Percentiles rank a stretch among this genome's conserved stretches.
Conservation (phyloP, 176 grass and related monocot genomes). For the Phragmites australis region DNA sequence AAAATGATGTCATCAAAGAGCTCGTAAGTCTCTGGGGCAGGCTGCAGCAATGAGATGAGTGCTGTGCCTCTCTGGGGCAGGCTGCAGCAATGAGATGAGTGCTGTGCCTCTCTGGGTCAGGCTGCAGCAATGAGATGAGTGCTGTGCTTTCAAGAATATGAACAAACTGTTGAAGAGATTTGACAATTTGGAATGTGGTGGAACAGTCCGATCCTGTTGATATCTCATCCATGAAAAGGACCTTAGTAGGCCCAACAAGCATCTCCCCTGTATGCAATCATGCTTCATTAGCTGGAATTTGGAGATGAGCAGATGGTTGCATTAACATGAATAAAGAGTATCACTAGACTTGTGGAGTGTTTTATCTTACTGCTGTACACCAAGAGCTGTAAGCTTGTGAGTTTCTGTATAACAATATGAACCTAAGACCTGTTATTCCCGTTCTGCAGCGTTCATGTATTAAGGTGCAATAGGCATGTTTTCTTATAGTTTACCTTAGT, state of each 20-base stretch:
- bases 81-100: no score
- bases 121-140: conserved; percentile 47
- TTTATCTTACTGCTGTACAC: no score
- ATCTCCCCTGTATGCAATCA: conserved; percentile 44
- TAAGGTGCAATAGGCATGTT: neutral
- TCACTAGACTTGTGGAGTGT: neutral
- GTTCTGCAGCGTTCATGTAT: neutral
- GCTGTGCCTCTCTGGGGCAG: no score
- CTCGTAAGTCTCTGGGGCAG: conserved; percentile 52
- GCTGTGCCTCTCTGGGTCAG: no score
- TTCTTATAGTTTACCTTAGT: neutral
- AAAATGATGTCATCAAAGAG: conserved; percentile 55
- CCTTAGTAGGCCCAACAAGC: conserved; percentile 55
- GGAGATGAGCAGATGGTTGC: neutral
- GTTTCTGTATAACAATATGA: neutral
- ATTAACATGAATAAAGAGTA: neutral
- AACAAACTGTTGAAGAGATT: conserved; percentile 33
- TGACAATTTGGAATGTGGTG: conserved; percentile 49
- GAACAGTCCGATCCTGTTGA: conserved; percentile 56
- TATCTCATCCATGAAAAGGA: conserved; percentile 61
- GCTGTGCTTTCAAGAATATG: conserved; percentile 54
- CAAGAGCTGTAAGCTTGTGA: neutral
- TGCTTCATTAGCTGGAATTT: neutral
- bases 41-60: no score
- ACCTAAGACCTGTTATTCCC: neutral